Evolutionary conservation across 139 green algal species (phyloP), one percentile per base, ranked within the genome.

Genomic region (Chlorella sorokiniana): DNA sequence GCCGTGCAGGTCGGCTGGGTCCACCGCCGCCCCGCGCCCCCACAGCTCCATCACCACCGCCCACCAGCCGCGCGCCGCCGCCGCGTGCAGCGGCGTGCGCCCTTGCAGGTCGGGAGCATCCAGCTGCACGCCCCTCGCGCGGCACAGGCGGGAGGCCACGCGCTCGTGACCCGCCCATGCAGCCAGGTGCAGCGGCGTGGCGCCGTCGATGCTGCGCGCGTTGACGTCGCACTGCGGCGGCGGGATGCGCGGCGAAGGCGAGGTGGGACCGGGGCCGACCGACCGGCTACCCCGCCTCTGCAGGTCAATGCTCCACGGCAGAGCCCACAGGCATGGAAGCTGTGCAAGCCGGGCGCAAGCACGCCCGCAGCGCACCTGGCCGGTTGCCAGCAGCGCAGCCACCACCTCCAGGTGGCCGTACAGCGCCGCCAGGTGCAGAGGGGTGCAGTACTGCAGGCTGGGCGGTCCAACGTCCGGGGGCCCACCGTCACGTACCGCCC

Each of bases 11-110:
- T 91, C 87, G 16, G 35, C 42, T 16, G 69, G 42, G 33, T 91
- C 81, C 3, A 91, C 77, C 41, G 33, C 37, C 1, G 62, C 73
- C 0, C 81, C 68, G 4, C 67, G 63, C 1, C 81, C 79, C 84
- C 87, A 90, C 23, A 90, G 82, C 74, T 90, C 79, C 72, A 84
- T 64, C 29, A 90, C 83, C 9, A 88, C 86, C 27, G 10, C 72
- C 22, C 84, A 78, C 16, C 84, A 69, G 23, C 84, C 84, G 20
- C 69, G 18, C 5, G 74, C 81, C 25, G 86, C 81, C 3, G 86
- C 86, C 38, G 87, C 61, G 51, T 90, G 86, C 62, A 90, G 76
- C 16, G 86, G 61, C 18, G 83, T 84, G 59, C 86, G 81, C 8
- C 84, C 84, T 54, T 86, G 64, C 59, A 73, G 69, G 42, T 90